A percentile compares a stretch with the other conserved stretches of the same genome.
These are phyloP conservation scores for Mortierella sp. DNA, from an alignment of 371 early-diverging fungal species.

Conservation along the genomic window DNA sequence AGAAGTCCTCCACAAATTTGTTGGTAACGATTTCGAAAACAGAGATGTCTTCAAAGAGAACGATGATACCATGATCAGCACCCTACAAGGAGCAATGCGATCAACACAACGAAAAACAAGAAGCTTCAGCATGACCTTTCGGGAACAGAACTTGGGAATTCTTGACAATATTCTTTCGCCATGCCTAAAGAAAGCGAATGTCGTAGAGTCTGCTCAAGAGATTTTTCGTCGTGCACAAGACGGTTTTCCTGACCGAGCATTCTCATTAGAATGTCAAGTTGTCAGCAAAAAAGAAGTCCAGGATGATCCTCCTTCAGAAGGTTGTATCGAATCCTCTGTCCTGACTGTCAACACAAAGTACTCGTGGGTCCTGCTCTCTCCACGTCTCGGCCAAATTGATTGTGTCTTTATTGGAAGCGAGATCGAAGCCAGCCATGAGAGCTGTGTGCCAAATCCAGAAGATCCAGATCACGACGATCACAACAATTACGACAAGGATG, in stretches of 20 bases:
- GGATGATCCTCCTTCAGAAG: background rate
- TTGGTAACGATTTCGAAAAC: background rate
- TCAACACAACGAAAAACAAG: background rate
- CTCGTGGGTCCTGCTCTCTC: background rate
- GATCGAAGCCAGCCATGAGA: background rate
- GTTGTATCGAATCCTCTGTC: constrained; percentile 1
- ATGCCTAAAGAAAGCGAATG: background rate
- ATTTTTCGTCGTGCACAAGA: background rate
- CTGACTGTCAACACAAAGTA: constrained; percentile 2
- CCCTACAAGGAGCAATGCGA: background rate
- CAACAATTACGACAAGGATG: too few relatives aligned
- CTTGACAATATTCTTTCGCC: background rate
- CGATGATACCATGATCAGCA: background rate
- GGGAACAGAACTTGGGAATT: background rate
- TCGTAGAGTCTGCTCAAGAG: background rate
- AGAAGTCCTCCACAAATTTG: background rate
- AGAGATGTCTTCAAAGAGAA: constrained; percentile 1
- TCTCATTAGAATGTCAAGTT: background rate
- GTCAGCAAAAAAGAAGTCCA: background rate
- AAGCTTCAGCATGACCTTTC: background rate
- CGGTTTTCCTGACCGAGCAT: background rate
- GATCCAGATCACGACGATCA: background rate
- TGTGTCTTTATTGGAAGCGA: constrained; percentile 8
- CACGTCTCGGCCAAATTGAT: background rate
- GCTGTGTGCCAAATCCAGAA: background rate